phyloP scores from a whole-genome alignment of 805 yeast genomes.

The Sugiyamaella qingdaonensis region DNA sequence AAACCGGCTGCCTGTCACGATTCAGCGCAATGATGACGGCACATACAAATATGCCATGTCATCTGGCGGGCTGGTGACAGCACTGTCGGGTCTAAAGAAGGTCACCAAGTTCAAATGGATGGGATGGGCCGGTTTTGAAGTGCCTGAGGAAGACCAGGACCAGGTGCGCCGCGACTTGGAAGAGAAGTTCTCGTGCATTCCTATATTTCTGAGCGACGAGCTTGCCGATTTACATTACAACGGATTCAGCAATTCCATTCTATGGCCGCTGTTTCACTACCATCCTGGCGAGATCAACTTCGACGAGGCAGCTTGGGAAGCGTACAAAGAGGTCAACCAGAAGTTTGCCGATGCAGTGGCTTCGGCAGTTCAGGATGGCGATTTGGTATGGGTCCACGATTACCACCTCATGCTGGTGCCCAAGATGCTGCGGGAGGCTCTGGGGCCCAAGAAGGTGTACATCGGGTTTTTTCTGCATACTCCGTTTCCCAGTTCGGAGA shows the following conservation, averaged over 20 bases:
- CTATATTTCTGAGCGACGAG: constrained; percentile 81
- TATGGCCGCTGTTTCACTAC: constrained; percentile 98
- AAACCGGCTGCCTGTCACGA: constrained; percentile 92
- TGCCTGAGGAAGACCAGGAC: constrained; percentile 70
- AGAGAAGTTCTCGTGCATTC: constrained; percentile 81
- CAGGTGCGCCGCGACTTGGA: constrained; percentile 65
- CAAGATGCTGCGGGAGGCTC: constrained; percentile 67
- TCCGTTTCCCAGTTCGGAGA: constrained; percentile 96
- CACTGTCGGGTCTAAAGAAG: constrained; percentile 85
- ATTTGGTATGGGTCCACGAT: constrained; percentile 96
- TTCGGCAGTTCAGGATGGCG: constrained; percentile 68
- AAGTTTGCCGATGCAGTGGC: constrained; percentile 74
- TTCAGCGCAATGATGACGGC: constrained; percentile 58
- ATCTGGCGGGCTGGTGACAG: constrained; percentile 96
- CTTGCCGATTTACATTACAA: constrained; percentile 95
- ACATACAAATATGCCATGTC: constrained; percentile 84
- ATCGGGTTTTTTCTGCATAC: constrained; percentile 96
- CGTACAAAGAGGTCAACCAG: constrained; percentile 88
- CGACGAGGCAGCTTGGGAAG: constrained; percentile 97
- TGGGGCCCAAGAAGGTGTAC: constrained; percentile 38
- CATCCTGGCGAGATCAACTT: constrained; percentile 99
- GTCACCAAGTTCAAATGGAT: constrained; percentile 82
- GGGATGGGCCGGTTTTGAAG: constrained; percentile 96
- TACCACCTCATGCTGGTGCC: constrained; percentile 96
- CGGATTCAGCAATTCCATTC: constrained; percentile 88